These are phyloP conservation scores for Pseudogymnoascus sp. DNA, from an alignment of 2,329 filamentous ascomycete genomes.

Conservation along the genomic window DNA sequence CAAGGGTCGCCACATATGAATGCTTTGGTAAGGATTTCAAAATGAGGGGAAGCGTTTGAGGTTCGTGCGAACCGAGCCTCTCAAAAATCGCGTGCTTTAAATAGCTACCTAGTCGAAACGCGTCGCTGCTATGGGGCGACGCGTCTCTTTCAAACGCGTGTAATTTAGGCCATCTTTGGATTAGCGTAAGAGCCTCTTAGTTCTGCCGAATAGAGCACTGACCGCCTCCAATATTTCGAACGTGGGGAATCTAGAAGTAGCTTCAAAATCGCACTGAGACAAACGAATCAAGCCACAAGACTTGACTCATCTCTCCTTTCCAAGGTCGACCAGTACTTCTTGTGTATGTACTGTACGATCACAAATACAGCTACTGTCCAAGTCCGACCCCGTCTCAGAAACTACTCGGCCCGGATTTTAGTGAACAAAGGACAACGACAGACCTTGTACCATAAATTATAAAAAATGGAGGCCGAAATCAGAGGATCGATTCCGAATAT, in stretches of 20 bases:
- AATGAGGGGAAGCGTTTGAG: background rate
- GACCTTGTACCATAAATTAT: conserved; percentile 2
- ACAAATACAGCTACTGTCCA: conserved; percentile 1
- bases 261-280: background rate
- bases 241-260: conserved; percentile 8
- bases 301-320: conserved; percentile 7
- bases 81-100: conserved; percentile 5
- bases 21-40: background rate
- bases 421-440: background rate
- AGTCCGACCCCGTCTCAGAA: background rate
- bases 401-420: background rate
- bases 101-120: conserved; percentile 1
- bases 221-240: conserved; percentile 9
- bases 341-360: background rate
- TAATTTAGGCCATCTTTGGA: background rate
- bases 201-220: conserved; percentile 8
- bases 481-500: conserved; percentile 77
- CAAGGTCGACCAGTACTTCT: background rate
- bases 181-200: conserved; percentile 5
- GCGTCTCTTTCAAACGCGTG: background rate
- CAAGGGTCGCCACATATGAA: background rate
- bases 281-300: background rate
- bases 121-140: background rate
- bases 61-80: conserved; percentile 8
- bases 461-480: conserved; percentile 77